phyloP scores from a whole-genome alignment of 768 basidiomycete genomes.

The Boletus pseudo-olivaceus region DNA sequence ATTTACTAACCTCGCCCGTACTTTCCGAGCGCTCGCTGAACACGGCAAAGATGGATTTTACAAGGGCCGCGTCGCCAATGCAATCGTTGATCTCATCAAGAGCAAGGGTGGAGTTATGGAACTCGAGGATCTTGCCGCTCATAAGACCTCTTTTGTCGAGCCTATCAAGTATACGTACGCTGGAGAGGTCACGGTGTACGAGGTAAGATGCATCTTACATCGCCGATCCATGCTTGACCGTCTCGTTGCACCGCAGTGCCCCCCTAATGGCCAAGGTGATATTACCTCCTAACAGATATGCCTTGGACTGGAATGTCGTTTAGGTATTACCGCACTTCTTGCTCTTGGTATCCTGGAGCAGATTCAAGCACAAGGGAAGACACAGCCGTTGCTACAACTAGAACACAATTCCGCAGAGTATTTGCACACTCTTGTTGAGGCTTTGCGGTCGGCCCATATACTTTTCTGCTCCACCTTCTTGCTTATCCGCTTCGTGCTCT shows the following conservation, averaged over 20 bases:
- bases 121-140: constrained; percentile 86
- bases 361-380: constrained; percentile 70
- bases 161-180: constrained; percentile 91
- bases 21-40: constrained; percentile 75
- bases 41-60: constrained; percentile 93
- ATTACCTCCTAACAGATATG: neutral
- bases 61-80: constrained; percentile 85
- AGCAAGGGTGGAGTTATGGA: constrained; percentile 92
- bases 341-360: constrained; percentile 91
- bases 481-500: neutral
- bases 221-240: neutral
- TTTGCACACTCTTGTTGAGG: constrained; percentile 82
- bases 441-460: constrained; percentile 55
- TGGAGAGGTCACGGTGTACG: constrained; percentile 83
- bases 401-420: constrained; percentile 92
- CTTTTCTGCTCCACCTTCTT: neutral
- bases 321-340: constrained; percentile 86
- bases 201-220: constrained; percentile 47
- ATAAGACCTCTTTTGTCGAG: constrained; percentile 74
- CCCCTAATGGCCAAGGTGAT: constrained; percentile 91
- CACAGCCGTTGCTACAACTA: constrained; percentile 67
- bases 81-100: constrained; percentile 82
- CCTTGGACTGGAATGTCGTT: neutral
- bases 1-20: constrained; percentile 77
- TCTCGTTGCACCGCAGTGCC: constrained; percentile 53